A percentile compares a stretch with the other conserved stretches of the same genome.
These are phyloP conservation scores for Bruguiera hainesii DNA, from an alignment of 441 rosid species.

Conservation along the genomic window DNA sequence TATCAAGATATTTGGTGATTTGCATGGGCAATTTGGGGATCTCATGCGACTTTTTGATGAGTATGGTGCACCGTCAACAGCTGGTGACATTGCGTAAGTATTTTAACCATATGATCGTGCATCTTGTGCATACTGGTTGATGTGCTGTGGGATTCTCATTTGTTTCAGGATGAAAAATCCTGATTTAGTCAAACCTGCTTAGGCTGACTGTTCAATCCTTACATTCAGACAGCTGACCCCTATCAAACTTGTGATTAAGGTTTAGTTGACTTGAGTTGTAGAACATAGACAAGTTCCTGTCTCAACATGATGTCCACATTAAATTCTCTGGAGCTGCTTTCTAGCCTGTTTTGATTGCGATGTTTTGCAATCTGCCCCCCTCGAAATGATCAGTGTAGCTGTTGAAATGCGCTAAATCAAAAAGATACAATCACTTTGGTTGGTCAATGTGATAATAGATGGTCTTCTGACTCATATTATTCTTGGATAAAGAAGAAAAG, in stretches of 20 bases:
- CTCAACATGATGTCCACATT: too few species aligned
- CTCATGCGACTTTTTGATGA: slow-evolving; percentile 99
- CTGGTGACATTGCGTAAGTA: slow-evolving; percentile 99
- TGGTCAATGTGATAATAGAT: neutral
- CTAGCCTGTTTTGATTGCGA: too few species aligned
- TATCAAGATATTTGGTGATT: slow-evolving; percentile 95
- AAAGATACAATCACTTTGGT: neutral
- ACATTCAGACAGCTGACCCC: too few species aligned
- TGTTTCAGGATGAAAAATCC: neutral
- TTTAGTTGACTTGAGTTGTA: too few species aligned
- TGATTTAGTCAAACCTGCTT: neutral
- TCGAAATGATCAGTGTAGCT: neutral
- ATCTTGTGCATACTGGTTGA: neutral
- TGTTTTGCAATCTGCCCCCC: neutral
- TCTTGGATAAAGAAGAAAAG: neutral
- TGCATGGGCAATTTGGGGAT: slow-evolving; percentile 99
- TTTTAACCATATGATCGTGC: slow-evolving; percentile 1
- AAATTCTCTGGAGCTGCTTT: too few species aligned
- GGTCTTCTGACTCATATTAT: neutral
- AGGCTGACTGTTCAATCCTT: neutral
- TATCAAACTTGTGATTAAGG: too few species aligned
- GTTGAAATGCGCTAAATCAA: neutral
- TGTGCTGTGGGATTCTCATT: slow-evolving; percentile 7
- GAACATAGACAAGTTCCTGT: too few species aligned
- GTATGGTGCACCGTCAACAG: slow-evolving; percentile 97